Percentiles rank a stretch among this genome's conserved stretches.
Evolutionary conservation across 495 filamentous ascomycete species (phyloP).

Genomic region (Aspergillus cavernicola): DNA sequence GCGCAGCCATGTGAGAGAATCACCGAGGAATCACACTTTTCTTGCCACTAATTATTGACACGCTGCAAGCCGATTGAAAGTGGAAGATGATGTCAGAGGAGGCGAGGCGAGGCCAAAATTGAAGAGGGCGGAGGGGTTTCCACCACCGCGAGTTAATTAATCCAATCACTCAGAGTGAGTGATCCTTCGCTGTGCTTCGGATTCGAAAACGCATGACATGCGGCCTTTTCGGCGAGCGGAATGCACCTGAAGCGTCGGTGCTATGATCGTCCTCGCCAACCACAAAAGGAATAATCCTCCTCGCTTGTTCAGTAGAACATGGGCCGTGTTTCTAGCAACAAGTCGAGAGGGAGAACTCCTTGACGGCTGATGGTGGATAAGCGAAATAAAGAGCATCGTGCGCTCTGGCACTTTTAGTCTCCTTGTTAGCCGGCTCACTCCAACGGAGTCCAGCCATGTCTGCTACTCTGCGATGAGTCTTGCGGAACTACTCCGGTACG

Average conservation of each 20-base stretch:
- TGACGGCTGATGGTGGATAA: background rate
- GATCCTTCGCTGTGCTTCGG: background rate
- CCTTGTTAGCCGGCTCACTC: slow-evolving; percentile 8
- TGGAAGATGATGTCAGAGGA: slow-evolving; percentile 16
- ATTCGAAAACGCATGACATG: slow-evolving; percentile 15
- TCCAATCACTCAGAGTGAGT: background rate
- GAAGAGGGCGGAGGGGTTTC: slow-evolving; percentile 17
- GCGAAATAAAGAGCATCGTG: background rate
- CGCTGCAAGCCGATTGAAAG: background rate
- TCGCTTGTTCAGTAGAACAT: background rate
- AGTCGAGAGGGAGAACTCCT: background rate
- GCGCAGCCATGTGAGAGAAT: background rate
- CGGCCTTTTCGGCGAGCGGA: slow-evolving; percentile 8
- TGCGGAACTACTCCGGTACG: slow-evolving; percentile 6
- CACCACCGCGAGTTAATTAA: background rate
- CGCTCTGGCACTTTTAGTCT: background rate
- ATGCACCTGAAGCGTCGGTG: slow-evolving; percentile 8
- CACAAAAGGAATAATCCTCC: background rate
- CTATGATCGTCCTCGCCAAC: background rate
- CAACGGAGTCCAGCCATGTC: too few species aligned
- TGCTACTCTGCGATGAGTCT: slow-evolving; percentile 10
- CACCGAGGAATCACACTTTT: background rate
- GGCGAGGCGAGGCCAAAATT: slow-evolving; percentile 3
- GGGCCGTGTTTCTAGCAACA: background rate
- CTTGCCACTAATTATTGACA: background rate